A percentile compares a stretch with the other conserved stretches of the same genome.
phyloP scores from a whole-genome alignment of 345 rosid species.

The Eucalyptus marginata region DNA sequence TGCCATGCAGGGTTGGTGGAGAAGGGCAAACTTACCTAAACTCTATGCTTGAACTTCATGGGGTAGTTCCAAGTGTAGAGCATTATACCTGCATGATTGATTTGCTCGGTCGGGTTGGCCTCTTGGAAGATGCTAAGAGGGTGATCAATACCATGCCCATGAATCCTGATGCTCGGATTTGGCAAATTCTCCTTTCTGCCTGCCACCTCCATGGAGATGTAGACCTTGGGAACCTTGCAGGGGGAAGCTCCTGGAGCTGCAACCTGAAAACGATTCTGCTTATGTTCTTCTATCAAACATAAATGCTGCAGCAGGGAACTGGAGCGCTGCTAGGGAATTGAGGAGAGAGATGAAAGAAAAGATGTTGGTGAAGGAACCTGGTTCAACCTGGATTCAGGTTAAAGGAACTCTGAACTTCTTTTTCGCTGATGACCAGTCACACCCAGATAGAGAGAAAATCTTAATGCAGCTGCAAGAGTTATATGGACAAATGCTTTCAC shows the following conservation, averaged over 20 bases:
- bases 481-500: conserved; percentile 8
- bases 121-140: conserved; percentile 20
- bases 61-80: conserved; percentile 18
- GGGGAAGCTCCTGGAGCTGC: conserved; percentile 25
- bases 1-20: conserved; percentile 29
- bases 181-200: conserved; percentile 32
- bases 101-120: conserved; percentile 31
- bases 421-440: conserved; percentile 13
- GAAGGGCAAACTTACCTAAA: conserved; percentile 12
- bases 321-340: conserved; percentile 22
- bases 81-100: conserved; percentile 31
- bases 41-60: conserved; percentile 10
- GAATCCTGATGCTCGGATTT: conserved; percentile 20
- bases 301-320: conserved; percentile 27
- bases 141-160: conserved; percentile 23
- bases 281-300: conserved; percentile 31
- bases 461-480: conserved; percentile 4
- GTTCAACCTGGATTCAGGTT: conserved; percentile 26
- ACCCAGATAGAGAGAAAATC: conserved; percentile 9
- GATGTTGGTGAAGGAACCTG: conserved; percentile 20
- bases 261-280: conserved; percentile 24
- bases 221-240: conserved; percentile 22
- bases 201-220: conserved; percentile 16
- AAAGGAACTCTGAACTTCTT: conserved; percentile 10
- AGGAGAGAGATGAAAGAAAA: conserved; percentile 34